Evolutionary conservation across 148 eudicot species (phyloP), one percentile per base, ranked within the genome.

Genomic region (Chenopodium quinoa): DNA sequence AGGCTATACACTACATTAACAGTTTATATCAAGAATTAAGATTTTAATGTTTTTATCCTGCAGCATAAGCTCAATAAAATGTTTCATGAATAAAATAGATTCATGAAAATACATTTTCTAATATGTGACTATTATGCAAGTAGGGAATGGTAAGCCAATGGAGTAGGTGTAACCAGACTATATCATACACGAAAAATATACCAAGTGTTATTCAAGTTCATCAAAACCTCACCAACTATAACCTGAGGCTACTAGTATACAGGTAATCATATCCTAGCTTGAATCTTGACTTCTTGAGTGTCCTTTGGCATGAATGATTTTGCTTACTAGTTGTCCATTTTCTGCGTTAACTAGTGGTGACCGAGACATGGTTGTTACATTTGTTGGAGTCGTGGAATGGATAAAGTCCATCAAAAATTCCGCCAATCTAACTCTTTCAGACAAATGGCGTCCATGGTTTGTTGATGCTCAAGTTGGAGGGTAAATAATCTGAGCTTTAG

Each of bases 391-490:
- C 10, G 82, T 76, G 67, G 67, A 86, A 75, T 88, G 90, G 90
- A 88, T 88, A 34, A 84, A 84, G 73, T 77, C 80, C 60, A 83
- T 88, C 1, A 86, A 86, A 29, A 78, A 77, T 70, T 77, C 85
- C n/a, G 80, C 82, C 3, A 86, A 88, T 65, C 82, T 88, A 14
- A 84, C 88, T 3, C 64, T 88, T n/a, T 83, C 82, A 19, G 87
- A 83, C 47, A 76, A 77, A 37, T 88, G 90, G 90, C 86, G 87
- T 29, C 83, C 88, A 1, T 88, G 90, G 90, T 82, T 86, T 66
- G 87, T 88, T 40, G 85, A 84, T 79, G 88, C 82, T 81, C 88
- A 88, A 88, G 88, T 88, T 62, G 90, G 85, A 40, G 90, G 90
- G 88, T 88, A 83, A 82, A 29, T 2, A 32, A 71, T 81, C 73